These are phyloP conservation scores for Allomyces macrogynus DNA, from an alignment of 192 early-diverging fungal species.

Conservation along the genomic window DNA sequence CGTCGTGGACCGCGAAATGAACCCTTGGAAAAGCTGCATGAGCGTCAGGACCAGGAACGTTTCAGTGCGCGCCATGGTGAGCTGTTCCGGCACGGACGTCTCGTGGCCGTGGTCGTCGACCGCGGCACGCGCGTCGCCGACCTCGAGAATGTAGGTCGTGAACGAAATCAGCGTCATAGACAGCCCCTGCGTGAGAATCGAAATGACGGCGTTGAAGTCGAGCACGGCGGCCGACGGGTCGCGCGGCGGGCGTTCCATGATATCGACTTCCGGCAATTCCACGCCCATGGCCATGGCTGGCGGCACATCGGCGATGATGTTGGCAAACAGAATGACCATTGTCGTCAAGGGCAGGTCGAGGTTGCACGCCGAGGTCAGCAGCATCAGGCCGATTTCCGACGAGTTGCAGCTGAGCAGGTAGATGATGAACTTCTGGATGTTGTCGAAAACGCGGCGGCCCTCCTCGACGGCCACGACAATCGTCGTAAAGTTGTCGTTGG, in stretches of 20 bases:
- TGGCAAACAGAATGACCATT: slow-evolving; percentile 90
- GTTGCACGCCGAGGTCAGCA: slow-evolving; percentile 53
- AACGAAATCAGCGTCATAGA: slow-evolving; percentile 45
- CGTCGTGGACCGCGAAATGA: slow-evolving; percentile 54
- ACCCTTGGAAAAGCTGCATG: slow-evolving; percentile 73
- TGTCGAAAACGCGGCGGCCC: slow-evolving; percentile 89
- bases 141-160: slow-evolving; percentile 33
- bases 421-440: slow-evolving; percentile 93
- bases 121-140: slow-evolving; percentile 1
- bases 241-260: slow-evolving; percentile 70
- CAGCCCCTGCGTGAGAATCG: slow-evolving; percentile 53
- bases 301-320: slow-evolving; percentile 93
- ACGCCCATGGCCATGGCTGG: slow-evolving; percentile 85
- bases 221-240: slow-evolving; percentile 55
- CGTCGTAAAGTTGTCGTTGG: slow-evolving; percentile 88
- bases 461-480: slow-evolving; percentile 87
- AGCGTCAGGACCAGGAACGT: slow-evolving; percentile 66
- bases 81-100: slow-evolving; percentile 4
- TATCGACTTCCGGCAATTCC: slow-evolving; percentile 62
- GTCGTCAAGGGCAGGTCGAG: slow-evolving; percentile 71
- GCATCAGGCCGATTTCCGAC: slow-evolving; percentile 80
- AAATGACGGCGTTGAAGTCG: slow-evolving; percentile 28
- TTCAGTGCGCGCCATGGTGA: slow-evolving; percentile 24
- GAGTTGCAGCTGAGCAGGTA: slow-evolving; percentile 86
- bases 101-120: slow-evolving; percentile 1